phyloP scores from a whole-genome alignment of 2,329 filamentous ascomycete species.

The Uncinocarpus reesii region DNA sequence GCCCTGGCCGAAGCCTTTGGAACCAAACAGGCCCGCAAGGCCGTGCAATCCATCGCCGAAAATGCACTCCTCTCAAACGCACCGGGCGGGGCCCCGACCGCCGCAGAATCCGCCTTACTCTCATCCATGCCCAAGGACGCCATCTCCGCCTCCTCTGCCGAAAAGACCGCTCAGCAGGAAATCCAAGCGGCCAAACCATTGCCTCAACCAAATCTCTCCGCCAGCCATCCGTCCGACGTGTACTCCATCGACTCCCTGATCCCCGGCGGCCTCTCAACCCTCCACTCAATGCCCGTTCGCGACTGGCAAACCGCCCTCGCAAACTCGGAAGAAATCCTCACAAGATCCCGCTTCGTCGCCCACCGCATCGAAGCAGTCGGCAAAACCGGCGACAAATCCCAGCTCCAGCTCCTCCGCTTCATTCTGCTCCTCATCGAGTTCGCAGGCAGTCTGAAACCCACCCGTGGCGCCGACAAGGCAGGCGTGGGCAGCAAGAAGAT shows the following conservation, averaged over 20 bases:
- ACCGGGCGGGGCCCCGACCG: constrained; percentile 23
- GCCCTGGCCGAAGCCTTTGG: constrained; percentile 42
- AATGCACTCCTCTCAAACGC: constrained; percentile 39
- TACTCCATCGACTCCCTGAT: constrained; percentile 37
- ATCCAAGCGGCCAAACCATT: constrained; percentile 40
- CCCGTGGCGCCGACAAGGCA: constrained; percentile 20
- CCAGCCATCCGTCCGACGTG: constrained; percentile 37
- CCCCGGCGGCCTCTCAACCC: constrained; percentile 32
- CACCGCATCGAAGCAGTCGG: constrained; percentile 34
- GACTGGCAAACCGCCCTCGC: constrained; percentile 35
- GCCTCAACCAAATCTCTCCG: constrained; percentile 35
- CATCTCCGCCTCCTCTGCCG: constrained; percentile 24
- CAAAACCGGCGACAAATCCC: constrained; percentile 31
- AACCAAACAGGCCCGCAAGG: constrained; percentile 42
- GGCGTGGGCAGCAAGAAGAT: constrained; percentile 33
- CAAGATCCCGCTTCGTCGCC: constrained; percentile 37
- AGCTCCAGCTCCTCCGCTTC: constrained; percentile 37
- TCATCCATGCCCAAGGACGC: constrained; percentile 32
- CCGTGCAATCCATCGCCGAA: constrained; percentile 38
- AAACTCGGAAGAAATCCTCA: constrained; percentile 28
- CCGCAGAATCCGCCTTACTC: constrained; percentile 36
- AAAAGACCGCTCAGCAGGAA: constrained; percentile 31
- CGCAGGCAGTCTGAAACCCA: constrained; percentile 27
- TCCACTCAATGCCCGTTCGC: constrained; percentile 35
- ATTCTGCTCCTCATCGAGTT: constrained; percentile 38